These are phyloP conservation scores for Fraxinus americana DNA, from an alignment of 257 asterid genomes.

Conservation along the genomic window DNA sequence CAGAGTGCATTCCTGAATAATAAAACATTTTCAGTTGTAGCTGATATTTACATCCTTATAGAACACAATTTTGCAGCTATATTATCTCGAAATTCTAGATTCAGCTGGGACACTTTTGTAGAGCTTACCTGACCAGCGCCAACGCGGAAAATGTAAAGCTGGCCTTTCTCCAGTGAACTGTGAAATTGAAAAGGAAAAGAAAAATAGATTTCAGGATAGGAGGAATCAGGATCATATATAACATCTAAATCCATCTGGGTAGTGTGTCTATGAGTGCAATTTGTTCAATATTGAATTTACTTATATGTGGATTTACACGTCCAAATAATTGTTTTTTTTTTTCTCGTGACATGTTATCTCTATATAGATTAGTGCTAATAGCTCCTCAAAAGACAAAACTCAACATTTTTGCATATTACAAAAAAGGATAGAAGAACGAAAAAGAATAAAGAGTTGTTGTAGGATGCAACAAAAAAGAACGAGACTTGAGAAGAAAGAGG, in stretches of 20 bases:
- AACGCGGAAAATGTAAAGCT: slow-evolving; percentile 76
- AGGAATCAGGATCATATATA: neutral
- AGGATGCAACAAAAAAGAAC: too few species aligned
- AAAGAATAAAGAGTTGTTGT: neutral
- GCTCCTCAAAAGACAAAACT: neutral
- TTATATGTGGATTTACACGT: neutral
- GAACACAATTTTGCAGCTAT: neutral
- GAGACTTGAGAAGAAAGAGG: too few species aligned
- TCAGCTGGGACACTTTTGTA: neutral
- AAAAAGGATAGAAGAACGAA: neutral
- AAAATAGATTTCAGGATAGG: slow-evolving; percentile 1
- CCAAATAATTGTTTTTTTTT: neutral
- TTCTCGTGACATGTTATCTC: neutral
- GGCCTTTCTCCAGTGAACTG: slow-evolving; percentile 96
- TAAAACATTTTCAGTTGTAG: neutral
- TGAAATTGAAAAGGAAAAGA: slow-evolving; percentile 22
- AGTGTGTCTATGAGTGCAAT: neutral
- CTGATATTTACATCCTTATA: neutral
- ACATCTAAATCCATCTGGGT: neutral
- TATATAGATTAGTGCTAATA: neutral
- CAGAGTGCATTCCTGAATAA: neutral
- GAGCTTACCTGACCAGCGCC: slow-evolving; percentile 88
- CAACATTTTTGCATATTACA: neutral
- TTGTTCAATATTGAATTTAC: neutral
- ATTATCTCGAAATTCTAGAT: neutral